Base-by-base conservation (phyloP, 2,329 filamentous ascomycete genomes). In the Neonectria punicea region DNA sequence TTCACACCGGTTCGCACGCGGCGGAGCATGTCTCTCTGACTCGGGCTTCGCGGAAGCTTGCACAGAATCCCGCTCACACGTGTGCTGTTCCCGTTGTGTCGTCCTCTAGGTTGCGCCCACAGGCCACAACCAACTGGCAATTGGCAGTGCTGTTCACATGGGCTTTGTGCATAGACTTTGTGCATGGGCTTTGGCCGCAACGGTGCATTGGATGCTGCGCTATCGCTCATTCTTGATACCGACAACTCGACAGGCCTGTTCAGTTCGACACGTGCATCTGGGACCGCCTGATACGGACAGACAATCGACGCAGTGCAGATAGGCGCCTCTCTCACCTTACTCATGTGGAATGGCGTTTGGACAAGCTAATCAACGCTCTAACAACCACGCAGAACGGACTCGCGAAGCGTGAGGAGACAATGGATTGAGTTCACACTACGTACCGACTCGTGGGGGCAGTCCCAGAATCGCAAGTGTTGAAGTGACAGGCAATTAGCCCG, bases 1-100 rank as follows among this genome's bases (percentile, higher is more conserved):
- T 61, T 66, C 67, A 67, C 59, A 64, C 68, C 72, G 66, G 64
- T 36, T 44, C 36, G 53, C 61, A 56, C 65, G 25, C 64, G 56
- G 53, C 58, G 58, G 56, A 20, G 44, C 64, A 66, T 39, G 67
- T 67, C 58, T 44, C 65, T 63, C 57, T 49, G 39, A 58, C 64
- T 68, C 63, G 53, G 50, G 59, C 50, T 51, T 65, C 68, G 68
- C 71, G 71, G 71, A 73, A 73, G 56, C 65, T 63, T 63, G 53
- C 62, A 69, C 61, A 63, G 53, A 63, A 61, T 70, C 70, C 71
- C 70, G 70, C 60, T 30, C 57, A 56, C 65, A 60, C 63, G 63
- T 67, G 70, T 54, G 59, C 51, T 66, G 58, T 63, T 69, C 66
- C 63, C 59, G 63, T 56, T 68, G 60, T 61, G 65, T 59, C 64